Conservation (phyloP, 768 basidiomycete genomes). For the Kondoa subrosea region DNA sequence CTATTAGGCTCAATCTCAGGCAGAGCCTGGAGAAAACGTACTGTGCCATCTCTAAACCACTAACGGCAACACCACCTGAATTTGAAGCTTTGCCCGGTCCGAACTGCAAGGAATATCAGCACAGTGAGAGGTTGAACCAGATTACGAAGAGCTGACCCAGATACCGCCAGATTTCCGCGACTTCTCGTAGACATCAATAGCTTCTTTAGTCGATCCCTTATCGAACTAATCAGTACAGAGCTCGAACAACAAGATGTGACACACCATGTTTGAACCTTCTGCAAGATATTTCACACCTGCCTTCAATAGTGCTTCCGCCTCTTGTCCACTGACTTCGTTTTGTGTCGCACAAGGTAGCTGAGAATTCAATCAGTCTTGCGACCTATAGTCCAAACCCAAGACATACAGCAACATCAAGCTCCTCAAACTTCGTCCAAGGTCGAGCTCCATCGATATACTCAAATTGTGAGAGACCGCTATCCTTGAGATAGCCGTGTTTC, state of each 20-base stretch:
- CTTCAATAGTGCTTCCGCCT: slow-evolving; percentile 52
- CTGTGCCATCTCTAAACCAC: too few species aligned
- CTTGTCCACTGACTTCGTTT: slow-evolving; percentile 52
- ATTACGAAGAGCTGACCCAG: not conserved
- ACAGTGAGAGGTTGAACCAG: slow-evolving; percentile 29
- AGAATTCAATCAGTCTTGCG: not conserved
- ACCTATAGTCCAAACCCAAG: slow-evolving; percentile 22
- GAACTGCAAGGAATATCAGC: slow-evolving; percentile 57
- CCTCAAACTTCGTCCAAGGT: slow-evolving; percentile 51
- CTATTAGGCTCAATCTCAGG: too few species aligned
- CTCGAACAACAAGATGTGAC: slow-evolving; percentile 10
- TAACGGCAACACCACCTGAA: slow-evolving; percentile 62
- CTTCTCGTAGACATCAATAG: slow-evolving; percentile 53
- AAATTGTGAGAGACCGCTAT: slow-evolving; percentile 20
- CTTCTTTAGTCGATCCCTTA: slow-evolving; percentile 52
- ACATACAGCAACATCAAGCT: slow-evolving; percentile 34
- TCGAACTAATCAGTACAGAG: slow-evolving; percentile 16
- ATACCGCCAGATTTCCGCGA: slow-evolving; percentile 36
- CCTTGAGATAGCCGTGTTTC: slow-evolving; percentile 30
- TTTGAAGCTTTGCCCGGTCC: slow-evolving; percentile 50
- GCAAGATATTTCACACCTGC: slow-evolving; percentile 55
- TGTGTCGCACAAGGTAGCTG: slow-evolving; percentile 44
- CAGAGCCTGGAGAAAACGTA: too few species aligned
- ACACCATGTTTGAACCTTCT: slow-evolving; percentile 57
- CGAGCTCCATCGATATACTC: slow-evolving; percentile 37